A percentile compares a stretch with the other conserved stretches of the same genome.
These are phyloP conservation scores for Naumovozyma castellii DNA, from an alignment of 805 yeast genomes.

Conservation along the genomic window DNA sequence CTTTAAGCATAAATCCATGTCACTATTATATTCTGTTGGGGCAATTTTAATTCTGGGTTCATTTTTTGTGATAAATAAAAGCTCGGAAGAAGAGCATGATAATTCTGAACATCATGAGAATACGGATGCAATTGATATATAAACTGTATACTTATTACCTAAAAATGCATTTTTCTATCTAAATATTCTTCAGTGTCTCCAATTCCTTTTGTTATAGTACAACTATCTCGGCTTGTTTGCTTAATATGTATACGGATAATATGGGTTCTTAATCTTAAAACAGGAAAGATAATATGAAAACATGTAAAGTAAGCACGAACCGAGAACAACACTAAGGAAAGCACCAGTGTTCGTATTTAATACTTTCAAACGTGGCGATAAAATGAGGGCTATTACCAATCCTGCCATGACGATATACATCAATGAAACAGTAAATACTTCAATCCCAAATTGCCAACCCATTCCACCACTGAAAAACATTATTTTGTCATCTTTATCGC, in stretches of 20 bases:
- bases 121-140: not conserved
- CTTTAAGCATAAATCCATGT: slow-evolving; percentile 53
- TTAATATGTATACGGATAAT: slow-evolving; percentile 17
- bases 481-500: slow-evolving; percentile 40
- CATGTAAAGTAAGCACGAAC: slow-evolving; percentile 12
- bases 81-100: slow-evolving; percentile 67
- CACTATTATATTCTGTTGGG: slow-evolving; percentile 61
- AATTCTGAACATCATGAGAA: slow-evolving; percentile 9
- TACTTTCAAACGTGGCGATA: slow-evolving; percentile 28
- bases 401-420: slow-evolving; percentile 42
- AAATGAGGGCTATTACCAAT: slow-evolving; percentile 34
- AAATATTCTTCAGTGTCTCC: not conserved
- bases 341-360: not conserved
- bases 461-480: slow-evolving; percentile 56
- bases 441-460: slow-evolving; percentile 64
- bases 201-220: not conserved
- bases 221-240: not conserved
- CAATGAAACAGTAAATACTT: slow-evolving; percentile 43
- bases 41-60: slow-evolving; percentile 74
- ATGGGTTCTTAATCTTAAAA: slow-evolving; percentile 23
- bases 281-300: slow-evolving; percentile 21
- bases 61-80: slow-evolving; percentile 72
- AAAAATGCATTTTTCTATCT: not conserved
- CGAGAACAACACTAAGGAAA: slow-evolving; percentile 9
- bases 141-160: too few species aligned